Percentiles rank a stretch among this genome's conserved stretches.
phyloP scores from a whole-genome alignment of 1,139 yeast genomes.

The Ogataea hybrid region DNA sequence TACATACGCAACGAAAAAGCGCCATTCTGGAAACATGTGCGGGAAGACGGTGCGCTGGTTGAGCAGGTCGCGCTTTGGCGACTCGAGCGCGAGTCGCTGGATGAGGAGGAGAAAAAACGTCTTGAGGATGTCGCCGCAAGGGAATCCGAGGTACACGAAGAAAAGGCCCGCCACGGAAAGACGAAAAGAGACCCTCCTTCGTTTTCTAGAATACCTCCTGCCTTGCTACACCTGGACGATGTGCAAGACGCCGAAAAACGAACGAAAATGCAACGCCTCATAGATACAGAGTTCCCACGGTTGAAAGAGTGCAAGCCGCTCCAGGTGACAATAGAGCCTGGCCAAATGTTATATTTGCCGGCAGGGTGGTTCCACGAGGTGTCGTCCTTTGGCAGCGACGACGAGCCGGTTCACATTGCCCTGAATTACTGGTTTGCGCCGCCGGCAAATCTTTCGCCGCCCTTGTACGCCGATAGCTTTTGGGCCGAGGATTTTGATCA shows the following conservation, averaged over 20 bases:
- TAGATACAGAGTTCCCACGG: slow-evolving; percentile 43
- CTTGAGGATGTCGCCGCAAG: slow-evolving; percentile 9
- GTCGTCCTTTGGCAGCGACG: slow-evolving; percentile 51
- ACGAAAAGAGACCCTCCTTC: slow-evolving; percentile 59
- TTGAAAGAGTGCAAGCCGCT: slow-evolving; percentile 38
- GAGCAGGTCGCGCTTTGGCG: slow-evolving; percentile 45
- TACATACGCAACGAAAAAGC: slow-evolving; percentile 51
- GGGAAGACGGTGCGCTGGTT: slow-evolving; percentile 61
- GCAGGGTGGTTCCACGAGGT: slow-evolving; percentile 86
- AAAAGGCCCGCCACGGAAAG: slow-evolving; percentile 17
- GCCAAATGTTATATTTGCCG: slow-evolving; percentile 68
- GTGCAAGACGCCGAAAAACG: slow-evolving; percentile 34
- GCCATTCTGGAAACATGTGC: slow-evolving; percentile 54
- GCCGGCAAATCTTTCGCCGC: slow-evolving; percentile 40
- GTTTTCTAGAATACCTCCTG: slow-evolving; percentile 62
- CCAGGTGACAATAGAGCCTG: slow-evolving; percentile 52
- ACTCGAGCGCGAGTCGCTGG: slow-evolving; percentile 20
- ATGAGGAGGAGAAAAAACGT: slow-evolving; percentile 14
- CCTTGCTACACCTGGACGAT: slow-evolving; percentile 57
- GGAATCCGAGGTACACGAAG: slow-evolving; percentile 8
- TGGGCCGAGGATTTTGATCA: slow-evolving; percentile 40
- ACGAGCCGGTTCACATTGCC: slow-evolving; percentile 51
- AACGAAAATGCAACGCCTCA: slow-evolving; percentile 34
- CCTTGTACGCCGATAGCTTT: slow-evolving; percentile 45
- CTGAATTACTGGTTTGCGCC: slow-evolving; percentile 75